Evolutionary conservation across 805 yeast species (phyloP).

Genomic region (Blastobotrys chiropterorum): DNA sequence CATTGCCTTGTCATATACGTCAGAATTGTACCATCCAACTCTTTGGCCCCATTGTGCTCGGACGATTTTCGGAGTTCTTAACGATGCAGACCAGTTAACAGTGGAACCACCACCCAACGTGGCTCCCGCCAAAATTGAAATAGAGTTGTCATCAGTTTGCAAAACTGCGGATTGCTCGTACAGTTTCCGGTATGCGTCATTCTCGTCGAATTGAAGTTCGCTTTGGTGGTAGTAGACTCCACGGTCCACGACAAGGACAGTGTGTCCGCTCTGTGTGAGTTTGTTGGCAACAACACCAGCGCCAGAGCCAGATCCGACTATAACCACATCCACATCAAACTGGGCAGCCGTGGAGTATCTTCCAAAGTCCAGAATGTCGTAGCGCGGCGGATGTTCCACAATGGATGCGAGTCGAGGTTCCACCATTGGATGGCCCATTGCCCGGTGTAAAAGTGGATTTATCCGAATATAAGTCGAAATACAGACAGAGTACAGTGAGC

Average conservation of each 20-base stretch:
- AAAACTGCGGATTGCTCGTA: conserved; percentile 39
- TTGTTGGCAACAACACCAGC: conserved; percentile 49
- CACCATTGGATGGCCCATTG: conserved; percentile 34
- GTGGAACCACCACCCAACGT: conserved; percentile 56
- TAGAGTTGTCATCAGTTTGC: conserved; percentile 32
- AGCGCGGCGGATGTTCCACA: conserved; percentile 13
- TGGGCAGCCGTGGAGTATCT: conserved; percentile 11
- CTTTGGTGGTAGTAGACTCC: conserved; percentile 38
- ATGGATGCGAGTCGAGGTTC: background rate
- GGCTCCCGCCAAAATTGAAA: conserved; percentile 42
- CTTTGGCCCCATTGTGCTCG: conserved; percentile 48
- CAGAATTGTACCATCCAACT: conserved; percentile 40
- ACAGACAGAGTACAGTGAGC: conserved; percentile 28
- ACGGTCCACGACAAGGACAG: conserved; percentile 44
- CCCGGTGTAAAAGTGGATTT: conserved; percentile 33
- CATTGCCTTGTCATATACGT: conserved; percentile 38
- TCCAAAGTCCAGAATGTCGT: conserved; percentile 3
- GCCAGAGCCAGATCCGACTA: conserved; percentile 50
- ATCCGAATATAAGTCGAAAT: conserved; percentile 12
- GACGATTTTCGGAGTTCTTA: conserved; percentile 44
- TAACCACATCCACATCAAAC: conserved; percentile 23
- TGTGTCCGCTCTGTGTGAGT: conserved; percentile 38
- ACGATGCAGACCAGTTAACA: conserved; percentile 51
- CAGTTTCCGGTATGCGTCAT: conserved; percentile 32
- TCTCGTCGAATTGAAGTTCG: conserved; percentile 36